phyloP scores from a whole-genome alignment of 768 basidiomycete genomes.

The Coprinopsis sp. region DNA sequence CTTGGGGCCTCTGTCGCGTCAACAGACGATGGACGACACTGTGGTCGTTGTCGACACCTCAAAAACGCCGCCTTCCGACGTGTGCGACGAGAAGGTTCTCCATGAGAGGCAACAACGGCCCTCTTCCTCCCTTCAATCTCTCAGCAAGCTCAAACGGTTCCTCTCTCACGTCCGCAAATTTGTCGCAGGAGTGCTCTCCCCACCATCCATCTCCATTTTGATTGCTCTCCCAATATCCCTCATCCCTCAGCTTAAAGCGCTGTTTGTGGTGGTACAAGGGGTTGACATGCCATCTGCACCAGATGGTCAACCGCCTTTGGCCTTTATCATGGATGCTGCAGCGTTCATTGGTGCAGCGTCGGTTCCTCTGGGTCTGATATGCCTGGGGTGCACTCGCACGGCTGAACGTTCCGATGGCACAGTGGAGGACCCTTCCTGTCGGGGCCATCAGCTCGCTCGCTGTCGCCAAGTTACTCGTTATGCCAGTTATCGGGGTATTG shows the following conservation, averaged over 20 bases:
- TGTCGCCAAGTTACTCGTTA: slow-evolving; percentile 48
- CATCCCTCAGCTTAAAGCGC: slow-evolving; percentile 51
- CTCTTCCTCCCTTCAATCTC: no score
- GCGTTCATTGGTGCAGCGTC: slow-evolving; percentile 59
- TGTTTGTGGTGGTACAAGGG: slow-evolving; percentile 48
- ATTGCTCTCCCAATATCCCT: slow-evolving; percentile 52
- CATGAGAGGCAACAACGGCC: no score
- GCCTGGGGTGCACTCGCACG: slow-evolving; percentile 58
- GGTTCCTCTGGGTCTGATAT: slow-evolving; percentile 59
- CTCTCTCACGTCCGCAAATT: slow-evolving; percentile 15
- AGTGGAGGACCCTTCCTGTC: slow-evolving; percentile 40
- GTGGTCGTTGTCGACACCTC: background rate
- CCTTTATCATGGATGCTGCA: slow-evolving; percentile 52
- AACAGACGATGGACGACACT: background rate
- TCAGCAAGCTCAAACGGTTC: no score
- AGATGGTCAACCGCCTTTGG: slow-evolving; percentile 64
- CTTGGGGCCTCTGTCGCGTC: background rate
- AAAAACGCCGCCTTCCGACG: background rate
- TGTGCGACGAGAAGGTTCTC: no score
- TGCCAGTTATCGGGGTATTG: slow-evolving; percentile 58
- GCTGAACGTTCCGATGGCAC: slow-evolving; percentile 43
- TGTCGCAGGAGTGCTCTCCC: slow-evolving; percentile 37
- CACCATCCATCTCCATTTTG: slow-evolving; percentile 51
- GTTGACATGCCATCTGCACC: slow-evolving; percentile 47
- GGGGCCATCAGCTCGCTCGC: slow-evolving; percentile 54